phyloP scores from a whole-genome alignment of 805 yeast genomes.

The Yarrowia divulgata region DNA sequence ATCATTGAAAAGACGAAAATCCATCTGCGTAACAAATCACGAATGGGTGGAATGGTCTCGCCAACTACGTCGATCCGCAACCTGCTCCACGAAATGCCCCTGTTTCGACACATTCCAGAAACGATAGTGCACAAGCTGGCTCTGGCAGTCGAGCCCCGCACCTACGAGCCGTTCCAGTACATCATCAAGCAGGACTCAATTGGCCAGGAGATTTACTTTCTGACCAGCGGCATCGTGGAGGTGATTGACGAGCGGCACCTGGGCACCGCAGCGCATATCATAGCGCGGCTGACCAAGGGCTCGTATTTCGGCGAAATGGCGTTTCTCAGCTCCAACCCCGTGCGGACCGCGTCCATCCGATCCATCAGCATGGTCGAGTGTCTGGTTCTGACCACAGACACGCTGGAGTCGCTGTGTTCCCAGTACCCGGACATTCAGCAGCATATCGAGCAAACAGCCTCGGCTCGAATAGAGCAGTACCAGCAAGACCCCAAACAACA shows the following conservation, averaged over 20 bases:
- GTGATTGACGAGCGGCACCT: constrained; percentile 55
- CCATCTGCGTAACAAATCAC: constrained; percentile 38
- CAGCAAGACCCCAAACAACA: constrained; percentile 1
- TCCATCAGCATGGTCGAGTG: constrained; percentile 67
- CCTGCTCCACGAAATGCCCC: constrained; percentile 63
- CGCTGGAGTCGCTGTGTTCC: constrained; percentile 60
- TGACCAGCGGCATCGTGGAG: constrained; percentile 74
- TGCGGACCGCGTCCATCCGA: constrained; percentile 69
- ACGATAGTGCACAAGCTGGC: constrained; percentile 70
- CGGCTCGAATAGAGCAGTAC: constrained; percentile 43
- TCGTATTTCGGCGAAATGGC: constrained; percentile 82
- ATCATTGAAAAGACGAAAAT: constrained; percentile 67
- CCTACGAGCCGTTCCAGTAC: constrained; percentile 63
- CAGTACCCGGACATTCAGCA: constrained; percentile 65
- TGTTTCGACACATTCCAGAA: constrained; percentile 64
- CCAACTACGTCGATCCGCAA: constrained; percentile 54
- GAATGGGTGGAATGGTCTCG: constrained; percentile 16
- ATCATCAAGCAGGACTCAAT: constrained; percentile 65
- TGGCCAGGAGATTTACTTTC: constrained; percentile 71
- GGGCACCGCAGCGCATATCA: constrained; percentile 50
- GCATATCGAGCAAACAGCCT: constrained; percentile 68
- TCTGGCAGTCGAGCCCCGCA: constrained; percentile 63
- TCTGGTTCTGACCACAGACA: constrained; percentile 64
- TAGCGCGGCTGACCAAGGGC: constrained; percentile 68
- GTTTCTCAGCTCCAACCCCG: constrained; percentile 56